A percentile compares a stretch with the other conserved stretches of the same genome.
These are phyloP conservation scores for Verticillium albo-atrum DNA, from an alignment of 2,329 filamentous ascomycete genomes.

Conservation along the genomic window DNA sequence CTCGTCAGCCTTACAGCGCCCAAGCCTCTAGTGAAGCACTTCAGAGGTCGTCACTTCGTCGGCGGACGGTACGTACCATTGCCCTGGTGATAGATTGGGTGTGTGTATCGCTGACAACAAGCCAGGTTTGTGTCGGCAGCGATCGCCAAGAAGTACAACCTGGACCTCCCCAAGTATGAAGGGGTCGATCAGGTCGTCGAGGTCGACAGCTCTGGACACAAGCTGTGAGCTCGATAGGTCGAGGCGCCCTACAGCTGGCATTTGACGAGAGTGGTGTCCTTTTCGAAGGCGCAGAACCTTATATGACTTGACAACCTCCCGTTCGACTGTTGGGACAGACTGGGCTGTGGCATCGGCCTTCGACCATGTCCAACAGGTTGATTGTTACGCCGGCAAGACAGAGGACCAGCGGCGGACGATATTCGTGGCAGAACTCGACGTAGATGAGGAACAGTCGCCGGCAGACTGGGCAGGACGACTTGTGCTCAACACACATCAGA, in stretches of 20 bases:
- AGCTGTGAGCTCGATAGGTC: constrained; percentile 36
- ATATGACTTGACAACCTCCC: constrained; percentile 53
- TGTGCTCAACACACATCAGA: constrained; percentile 59
- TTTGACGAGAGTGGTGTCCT: background rate
- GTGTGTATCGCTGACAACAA: background rate
- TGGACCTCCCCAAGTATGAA: constrained; percentile 78
- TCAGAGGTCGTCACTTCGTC: constrained; percentile 84
- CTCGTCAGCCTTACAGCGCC: constrained; percentile 89
- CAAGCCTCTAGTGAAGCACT: constrained; percentile 82
- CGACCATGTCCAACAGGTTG: constrained; percentile 40
- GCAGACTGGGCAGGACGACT: constrained; percentile 53
- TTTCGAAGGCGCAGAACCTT: constrained; percentile 2
- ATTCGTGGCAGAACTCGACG: constrained; percentile 50
- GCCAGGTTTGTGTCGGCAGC: constrained; percentile 70
- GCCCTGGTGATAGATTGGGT: background rate
- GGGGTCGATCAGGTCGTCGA: constrained; percentile 90
- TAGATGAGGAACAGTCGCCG: constrained; percentile 55
- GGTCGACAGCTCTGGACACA: constrained; percentile 47
- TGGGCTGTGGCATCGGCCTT: constrained; percentile 53
- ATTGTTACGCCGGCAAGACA: constrained; percentile 41
- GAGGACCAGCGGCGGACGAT: constrained; percentile 40
- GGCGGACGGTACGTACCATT: constrained; percentile 64
- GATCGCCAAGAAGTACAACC: constrained; percentile 79
- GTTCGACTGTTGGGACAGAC: constrained; percentile 55
- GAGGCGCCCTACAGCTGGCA: background rate